phyloP scores from a whole-genome alignment of 495 filamentous ascomycete genomes.

The Aspergillus biplanus region DNA sequence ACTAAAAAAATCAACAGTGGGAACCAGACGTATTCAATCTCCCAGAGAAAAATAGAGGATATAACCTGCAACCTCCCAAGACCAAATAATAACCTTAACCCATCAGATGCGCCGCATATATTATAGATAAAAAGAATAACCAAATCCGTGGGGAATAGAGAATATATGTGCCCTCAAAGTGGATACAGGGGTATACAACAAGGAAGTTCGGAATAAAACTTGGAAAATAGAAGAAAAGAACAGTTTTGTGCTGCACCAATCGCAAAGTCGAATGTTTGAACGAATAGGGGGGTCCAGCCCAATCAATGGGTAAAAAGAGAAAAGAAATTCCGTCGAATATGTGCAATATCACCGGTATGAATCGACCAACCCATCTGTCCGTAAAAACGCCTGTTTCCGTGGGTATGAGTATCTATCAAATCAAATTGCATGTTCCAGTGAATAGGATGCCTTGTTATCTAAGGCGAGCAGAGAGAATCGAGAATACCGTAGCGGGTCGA shows the following conservation, averaged over 20 bases:
- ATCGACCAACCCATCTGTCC: constrained; percentile 15
- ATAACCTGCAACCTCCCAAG: background rate
- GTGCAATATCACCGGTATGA: constrained; percentile 11
- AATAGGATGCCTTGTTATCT: background rate
- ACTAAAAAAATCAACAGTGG: no score
- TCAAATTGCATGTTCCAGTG: constrained; percentile 5
- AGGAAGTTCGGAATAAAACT: background rate
- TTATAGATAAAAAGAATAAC: background rate
- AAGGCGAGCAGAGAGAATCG: background rate
- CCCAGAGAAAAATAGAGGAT: background rate
- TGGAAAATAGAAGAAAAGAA: constrained; percentile 4
- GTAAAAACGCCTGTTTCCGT: constrained; percentile 23
- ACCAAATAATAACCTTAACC: background rate
- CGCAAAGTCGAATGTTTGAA: background rate
- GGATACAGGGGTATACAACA: background rate
- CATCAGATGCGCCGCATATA: background rate
- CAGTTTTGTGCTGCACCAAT: background rate
- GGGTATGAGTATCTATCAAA: constrained; percentile 9
- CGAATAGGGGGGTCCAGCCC: constrained; percentile 10
- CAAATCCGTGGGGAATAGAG: background rate
- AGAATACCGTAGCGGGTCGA: background rate
- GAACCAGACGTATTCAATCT: no score
- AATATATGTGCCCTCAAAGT: background rate
- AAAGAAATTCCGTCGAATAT: constrained; percentile 6
- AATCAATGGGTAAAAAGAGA: background rate